Evolutionary conservation across 768 basidiomycete species (phyloP).

Genomic region (Xerocomus potaroensis): DNA sequence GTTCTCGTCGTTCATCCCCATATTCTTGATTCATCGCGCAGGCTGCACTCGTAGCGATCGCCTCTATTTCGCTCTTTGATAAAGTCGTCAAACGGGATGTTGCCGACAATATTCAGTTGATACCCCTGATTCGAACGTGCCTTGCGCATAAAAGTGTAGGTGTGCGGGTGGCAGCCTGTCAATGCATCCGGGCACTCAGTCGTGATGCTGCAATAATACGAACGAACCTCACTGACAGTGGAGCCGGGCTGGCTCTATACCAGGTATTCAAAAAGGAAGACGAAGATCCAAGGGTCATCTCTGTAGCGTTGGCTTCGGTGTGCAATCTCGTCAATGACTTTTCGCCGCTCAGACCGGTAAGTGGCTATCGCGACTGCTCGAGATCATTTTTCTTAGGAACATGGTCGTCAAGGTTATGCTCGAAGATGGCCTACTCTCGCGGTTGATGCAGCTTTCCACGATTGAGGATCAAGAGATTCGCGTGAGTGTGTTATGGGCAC

Average conservation of each 20-base stretch:
- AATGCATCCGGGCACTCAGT: slow-evolving; percentile 75
- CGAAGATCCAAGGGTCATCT: slow-evolving; percentile 67
- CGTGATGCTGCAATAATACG: slow-evolving; percentile 76
- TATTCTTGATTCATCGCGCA: slow-evolving; percentile 23
- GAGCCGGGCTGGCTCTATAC: slow-evolving; percentile 70
- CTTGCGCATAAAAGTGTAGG: slow-evolving; percentile 63
- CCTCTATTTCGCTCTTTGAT: slow-evolving; percentile 66
- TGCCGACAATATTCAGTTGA: slow-evolving; percentile 52
- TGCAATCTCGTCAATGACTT: slow-evolving; percentile 88
- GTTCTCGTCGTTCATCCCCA: background rate
- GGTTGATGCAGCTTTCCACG: slow-evolving; percentile 56
- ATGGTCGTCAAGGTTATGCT: slow-evolving; percentile 49
- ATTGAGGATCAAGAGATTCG: slow-evolving; percentile 53
- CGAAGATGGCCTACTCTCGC: slow-evolving; percentile 59
- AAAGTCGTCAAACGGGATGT: slow-evolving; percentile 69
- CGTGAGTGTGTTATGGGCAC: slow-evolving; percentile 77
- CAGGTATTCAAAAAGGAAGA: slow-evolving; percentile 50
- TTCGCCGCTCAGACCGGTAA: slow-evolving; percentile 70
- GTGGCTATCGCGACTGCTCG: slow-evolving; percentile 23
- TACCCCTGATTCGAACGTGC: slow-evolving; percentile 50
- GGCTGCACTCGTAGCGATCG: slow-evolving; percentile 72
- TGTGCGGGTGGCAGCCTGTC: slow-evolving; percentile 83
- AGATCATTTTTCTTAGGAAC: background rate
- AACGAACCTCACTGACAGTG: slow-evolving; percentile 81
- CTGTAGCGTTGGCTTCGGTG: slow-evolving; percentile 67